Evolutionary conservation across 768 basidiomycete genomes (phyloP).

Genomic region (Suillus placidus): DNA sequence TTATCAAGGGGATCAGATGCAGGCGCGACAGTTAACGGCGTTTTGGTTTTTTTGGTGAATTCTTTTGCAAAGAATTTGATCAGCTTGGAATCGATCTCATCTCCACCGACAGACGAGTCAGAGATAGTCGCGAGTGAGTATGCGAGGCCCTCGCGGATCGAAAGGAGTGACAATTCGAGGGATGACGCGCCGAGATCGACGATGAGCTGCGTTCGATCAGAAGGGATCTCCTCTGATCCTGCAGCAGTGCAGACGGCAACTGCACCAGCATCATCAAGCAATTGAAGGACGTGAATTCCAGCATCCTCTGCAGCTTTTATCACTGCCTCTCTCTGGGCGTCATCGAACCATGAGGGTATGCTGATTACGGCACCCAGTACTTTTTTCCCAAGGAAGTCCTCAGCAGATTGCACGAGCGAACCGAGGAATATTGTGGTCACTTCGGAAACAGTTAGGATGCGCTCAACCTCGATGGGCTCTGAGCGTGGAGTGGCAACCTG

Average conservation of each 20-base stretch:
- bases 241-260: conserved; percentile 58
- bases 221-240: conserved; percentile 39
- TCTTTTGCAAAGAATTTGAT: conserved; percentile 93
- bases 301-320: conserved; percentile 75
- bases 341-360: conserved; percentile 75
- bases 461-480: conserved; percentile 65
- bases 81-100: conserved; percentile 78
- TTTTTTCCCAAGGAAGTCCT: conserved; percentile 85
- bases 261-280: conserved; percentile 87
- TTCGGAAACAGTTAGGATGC: conserved; percentile 81
- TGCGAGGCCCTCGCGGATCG: conserved; percentile 74
- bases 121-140: conserved; percentile 59
- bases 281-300: conserved; percentile 81
- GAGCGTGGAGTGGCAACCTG: conserved; percentile 71
- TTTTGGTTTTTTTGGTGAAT: conserved; percentile 95
- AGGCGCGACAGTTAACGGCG: conserved; percentile 64
- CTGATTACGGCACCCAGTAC: conserved; percentile 83
- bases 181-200: conserved; percentile 83
- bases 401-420: conserved; percentile 83
- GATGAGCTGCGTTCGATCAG: conserved; percentile 77
- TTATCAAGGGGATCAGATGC: conserved; percentile 61
- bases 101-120: conserved; percentile 55
- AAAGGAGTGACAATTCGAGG: conserved; percentile 67
- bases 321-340: conserved; percentile 69
- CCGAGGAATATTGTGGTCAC: conserved; percentile 83